Percentiles rank a stretch among this genome's conserved stretches.
Evolutionary conservation across 306 rosid species (phyloP).

Genomic region (Hippophae gyantsensis): DNA sequence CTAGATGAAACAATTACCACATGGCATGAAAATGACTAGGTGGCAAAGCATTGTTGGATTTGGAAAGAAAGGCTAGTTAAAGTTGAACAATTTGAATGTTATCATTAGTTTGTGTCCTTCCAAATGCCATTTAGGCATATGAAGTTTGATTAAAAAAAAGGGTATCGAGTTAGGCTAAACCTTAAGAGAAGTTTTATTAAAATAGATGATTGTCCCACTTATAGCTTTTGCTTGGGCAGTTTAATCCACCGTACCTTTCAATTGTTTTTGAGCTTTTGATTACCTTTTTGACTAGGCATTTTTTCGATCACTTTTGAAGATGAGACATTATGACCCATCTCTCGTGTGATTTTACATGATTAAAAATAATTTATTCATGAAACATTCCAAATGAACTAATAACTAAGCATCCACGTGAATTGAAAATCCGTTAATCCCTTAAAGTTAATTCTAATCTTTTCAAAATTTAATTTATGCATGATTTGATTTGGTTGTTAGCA

Average conservation of each 20-base stretch:
- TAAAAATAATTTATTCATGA: not conserved
- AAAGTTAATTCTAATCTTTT: too few relatives aligned
- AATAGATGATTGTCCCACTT: constrained; percentile 34
- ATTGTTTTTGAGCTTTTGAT: constrained; percentile 41
- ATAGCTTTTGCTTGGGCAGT: constrained; percentile 48
- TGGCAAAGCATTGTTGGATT: constrained; percentile 28
- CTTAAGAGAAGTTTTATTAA: constrained; percentile 24
- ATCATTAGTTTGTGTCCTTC: constrained; percentile 45
- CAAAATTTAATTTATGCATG: too few relatives aligned
- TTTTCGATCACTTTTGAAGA: constrained; percentile 36
- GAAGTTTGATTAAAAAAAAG: constrained; percentile 16
- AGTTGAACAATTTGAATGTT: constrained; percentile 50
- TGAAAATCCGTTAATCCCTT: too few relatives aligned
- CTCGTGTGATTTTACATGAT: constrained; percentile 17
- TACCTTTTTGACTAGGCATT: constrained; percentile 54
- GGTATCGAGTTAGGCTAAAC: constrained; percentile 10
- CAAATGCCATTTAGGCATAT: constrained; percentile 59
- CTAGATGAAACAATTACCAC: constrained; percentile 21
- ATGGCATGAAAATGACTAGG: constrained; percentile 29
- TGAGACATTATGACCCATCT: constrained; percentile 28
- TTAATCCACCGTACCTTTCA: constrained; percentile 39
- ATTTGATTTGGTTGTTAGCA: too few relatives aligned
- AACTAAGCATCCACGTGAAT: too few relatives aligned
- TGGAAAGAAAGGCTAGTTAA: constrained; percentile 39
- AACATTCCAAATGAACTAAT: too few relatives aligned